phyloP scores from a whole-genome alignment of 169 alveolate species.

The Plasmodium reichenowi region DNA sequence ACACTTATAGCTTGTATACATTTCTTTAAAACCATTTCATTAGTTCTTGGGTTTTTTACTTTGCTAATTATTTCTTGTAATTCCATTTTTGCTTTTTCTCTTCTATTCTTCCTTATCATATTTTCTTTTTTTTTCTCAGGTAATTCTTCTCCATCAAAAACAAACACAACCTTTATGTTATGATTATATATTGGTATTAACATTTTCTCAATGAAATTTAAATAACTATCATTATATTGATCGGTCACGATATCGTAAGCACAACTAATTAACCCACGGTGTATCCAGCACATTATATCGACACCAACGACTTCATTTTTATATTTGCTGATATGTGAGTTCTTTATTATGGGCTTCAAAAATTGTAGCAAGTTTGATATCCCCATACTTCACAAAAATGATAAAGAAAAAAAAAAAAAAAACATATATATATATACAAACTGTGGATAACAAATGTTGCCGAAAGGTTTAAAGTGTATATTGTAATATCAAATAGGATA shows the following conservation, averaged over 20 bases:
- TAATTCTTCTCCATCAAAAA: constrained; percentile 88
- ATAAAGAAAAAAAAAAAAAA: background rate
- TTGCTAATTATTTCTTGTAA: constrained; percentile 81
- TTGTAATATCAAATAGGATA: no score
- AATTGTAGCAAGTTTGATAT: constrained; percentile 76
- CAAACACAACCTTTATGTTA: constrained; percentile 75
- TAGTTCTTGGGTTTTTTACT: constrained; percentile 54
- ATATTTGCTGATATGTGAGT: constrained; percentile 80
- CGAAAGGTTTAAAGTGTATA: no score
- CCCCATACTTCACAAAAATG: constrained; percentile 41
- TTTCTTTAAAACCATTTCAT: constrained; percentile 80
- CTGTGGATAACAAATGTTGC: no score
- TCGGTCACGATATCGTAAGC: constrained; percentile 79
- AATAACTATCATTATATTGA: constrained; percentile 29
- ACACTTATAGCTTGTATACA: constrained; percentile 86
- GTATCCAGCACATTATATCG: constrained; percentile 90
- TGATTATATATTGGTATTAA: constrained; percentile 19
- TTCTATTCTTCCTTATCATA: constrained; percentile 78
- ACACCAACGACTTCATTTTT: constrained; percentile 83
- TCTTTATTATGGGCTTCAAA: constrained; percentile 80
- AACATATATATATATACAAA: background rate
- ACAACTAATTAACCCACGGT: constrained; percentile 84
- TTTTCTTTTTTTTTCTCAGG: constrained; percentile 86
- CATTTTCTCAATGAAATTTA: constrained; percentile 66
- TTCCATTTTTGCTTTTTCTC: constrained; percentile 85